Percentiles rank a stretch among this genome's conserved stretches.
Conservation (phyloP, 2,329 filamentous ascomycete genomes). For the Amphichorda felina region DNA sequence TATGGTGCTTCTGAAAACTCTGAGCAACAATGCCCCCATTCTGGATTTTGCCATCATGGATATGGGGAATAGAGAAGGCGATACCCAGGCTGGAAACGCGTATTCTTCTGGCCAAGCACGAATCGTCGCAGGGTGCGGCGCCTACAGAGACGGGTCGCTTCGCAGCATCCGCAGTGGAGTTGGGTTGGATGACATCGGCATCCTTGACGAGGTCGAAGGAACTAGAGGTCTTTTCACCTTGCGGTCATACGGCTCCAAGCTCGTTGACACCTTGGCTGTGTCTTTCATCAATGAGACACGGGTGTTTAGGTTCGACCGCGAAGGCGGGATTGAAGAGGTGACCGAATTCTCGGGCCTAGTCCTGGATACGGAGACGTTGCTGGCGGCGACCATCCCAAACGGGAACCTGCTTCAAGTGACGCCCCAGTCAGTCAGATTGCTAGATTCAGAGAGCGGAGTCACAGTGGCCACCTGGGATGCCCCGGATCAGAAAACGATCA, state of each 20-base stretch:
- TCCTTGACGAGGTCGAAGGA: constrained; percentile 67
- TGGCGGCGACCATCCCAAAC: constrained; percentile 52
- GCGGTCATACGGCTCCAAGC: constrained; percentile 31
- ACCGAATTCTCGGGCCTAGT: constrained; percentile 61
- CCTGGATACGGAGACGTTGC: constrained; percentile 59
- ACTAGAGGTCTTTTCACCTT: constrained; percentile 65
- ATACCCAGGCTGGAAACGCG: constrained; percentile 65
- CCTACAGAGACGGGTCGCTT: constrained; percentile 77
- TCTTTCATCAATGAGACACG: constrained; percentile 78
- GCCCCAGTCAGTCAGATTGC: constrained; percentile 45
- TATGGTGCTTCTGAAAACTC: constrained; percentile 58
- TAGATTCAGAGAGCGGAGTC: constrained; percentile 46
- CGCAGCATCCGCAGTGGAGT: constrained; percentile 89
- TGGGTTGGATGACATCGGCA: constrained; percentile 75
- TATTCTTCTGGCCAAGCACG: constrained; percentile 93
- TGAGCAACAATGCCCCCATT: constrained; percentile 73
- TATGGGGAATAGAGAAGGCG: constrained; percentile 73
- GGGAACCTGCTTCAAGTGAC: constrained; percentile 68
- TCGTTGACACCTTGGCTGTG: constrained; percentile 61
- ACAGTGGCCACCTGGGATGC: constrained; percentile 47
- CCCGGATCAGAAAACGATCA: constrained; percentile 47
- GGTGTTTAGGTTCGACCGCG: constrained; percentile 61
- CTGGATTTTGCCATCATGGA: constrained; percentile 95
- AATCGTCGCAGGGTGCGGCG: constrained; percentile 86
- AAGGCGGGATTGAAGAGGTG: constrained; percentile 78